Percentiles rank a stretch among this genome's conserved stretches.
Evolutionary conservation across 2,329 filamentous ascomycete genomes (phyloP).

Genomic region (Penicillium sp.): DNA sequence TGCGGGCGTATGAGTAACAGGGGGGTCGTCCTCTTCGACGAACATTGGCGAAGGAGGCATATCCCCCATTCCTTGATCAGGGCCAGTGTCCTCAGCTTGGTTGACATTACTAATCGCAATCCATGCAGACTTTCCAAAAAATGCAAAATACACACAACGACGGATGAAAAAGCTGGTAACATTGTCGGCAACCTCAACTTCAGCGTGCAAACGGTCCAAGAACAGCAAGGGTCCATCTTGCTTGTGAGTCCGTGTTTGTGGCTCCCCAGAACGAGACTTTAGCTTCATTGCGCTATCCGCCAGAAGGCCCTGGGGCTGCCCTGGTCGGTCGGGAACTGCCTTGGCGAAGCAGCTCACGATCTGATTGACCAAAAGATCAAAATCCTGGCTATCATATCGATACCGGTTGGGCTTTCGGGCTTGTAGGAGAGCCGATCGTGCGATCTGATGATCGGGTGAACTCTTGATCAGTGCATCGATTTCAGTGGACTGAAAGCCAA

Average conservation of each 20-base stretch:
- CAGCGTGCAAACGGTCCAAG: not conserved
- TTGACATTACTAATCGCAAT: not conserved
- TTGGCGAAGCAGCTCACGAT: slow-evolving; percentile 7
- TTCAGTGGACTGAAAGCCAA: slow-evolving; percentile 17
- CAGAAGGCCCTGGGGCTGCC: not conserved
- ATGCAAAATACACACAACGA: not conserved
- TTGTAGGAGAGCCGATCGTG: slow-evolving; percentile 11
- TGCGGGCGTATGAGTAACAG: no score
- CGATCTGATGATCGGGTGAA: slow-evolving; percentile 12
- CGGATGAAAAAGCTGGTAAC: not conserved
- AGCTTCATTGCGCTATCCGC: not conserved
- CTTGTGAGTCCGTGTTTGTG: not conserved
- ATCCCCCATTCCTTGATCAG: not conserved
- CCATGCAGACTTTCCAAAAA: not conserved
- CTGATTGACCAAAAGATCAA: slow-evolving; percentile 8
- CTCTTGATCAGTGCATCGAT: slow-evolving; percentile 8
- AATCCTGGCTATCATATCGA: slow-evolving; percentile 9
- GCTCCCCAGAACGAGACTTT: not conserved
- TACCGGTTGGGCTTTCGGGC: slow-evolving; percentile 11
- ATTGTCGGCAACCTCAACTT: not conserved
- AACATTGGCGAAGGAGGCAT: not conserved
- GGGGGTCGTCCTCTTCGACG: no score
- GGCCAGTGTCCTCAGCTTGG: not conserved
- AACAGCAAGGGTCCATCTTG: slow-evolving; percentile 1
- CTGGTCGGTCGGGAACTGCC: not conserved